Base-by-base conservation (phyloP, 257 asterid genomes). In the Ballota nigra region DNA sequence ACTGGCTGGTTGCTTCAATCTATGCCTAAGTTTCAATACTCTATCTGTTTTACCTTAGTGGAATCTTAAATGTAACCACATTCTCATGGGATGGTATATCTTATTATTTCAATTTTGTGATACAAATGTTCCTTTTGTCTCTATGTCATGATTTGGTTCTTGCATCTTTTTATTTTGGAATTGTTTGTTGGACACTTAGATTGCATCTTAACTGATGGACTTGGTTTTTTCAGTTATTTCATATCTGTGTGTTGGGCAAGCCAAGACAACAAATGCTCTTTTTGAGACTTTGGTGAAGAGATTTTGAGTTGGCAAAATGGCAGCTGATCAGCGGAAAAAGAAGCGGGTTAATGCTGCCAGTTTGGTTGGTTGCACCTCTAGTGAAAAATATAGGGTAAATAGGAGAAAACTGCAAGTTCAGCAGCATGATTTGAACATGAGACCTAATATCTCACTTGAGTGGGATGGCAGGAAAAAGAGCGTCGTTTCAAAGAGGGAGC, bases 401-500 rank as follows among this genome's bases (percentile, higher is more conserved):
- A 83, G 70, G 84, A 91, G 84, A 83, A 91, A 81, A 61, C 67
- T 73, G 63, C 86, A 77, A 84, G 68, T 66, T 45, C 77, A 72
- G 31, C 84, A 70, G 59, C 82, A 70, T 66, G 79, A 63, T 76
- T 71, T 82, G 75, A 80, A 76, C 76, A 80, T 71, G 86, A 89
- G 82, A 78, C 82, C 91, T 20, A 84, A 77, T 74, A 84, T 91
- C 73, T 82, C 89, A 72, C 91, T 93, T 33, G 87, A 83, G 82
- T 93, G 98, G 98, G 96, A 93, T 77, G 83, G 77, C 79, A 83
- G 82, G 83, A 87, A 71, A 78, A 87, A 78, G 70, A 76, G 90
- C 73, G 97, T 93, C 61, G 90, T 91, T 79, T 79, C 98, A 56
- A 91, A 85, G 89, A 86, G 80, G 85, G 96, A 87, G 74, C 98